A percentile compares a stretch with the other conserved stretches of the same genome.
Conservation (phyloP, 768 basidiomycete species). For the Lentinula lateritia region DNA sequence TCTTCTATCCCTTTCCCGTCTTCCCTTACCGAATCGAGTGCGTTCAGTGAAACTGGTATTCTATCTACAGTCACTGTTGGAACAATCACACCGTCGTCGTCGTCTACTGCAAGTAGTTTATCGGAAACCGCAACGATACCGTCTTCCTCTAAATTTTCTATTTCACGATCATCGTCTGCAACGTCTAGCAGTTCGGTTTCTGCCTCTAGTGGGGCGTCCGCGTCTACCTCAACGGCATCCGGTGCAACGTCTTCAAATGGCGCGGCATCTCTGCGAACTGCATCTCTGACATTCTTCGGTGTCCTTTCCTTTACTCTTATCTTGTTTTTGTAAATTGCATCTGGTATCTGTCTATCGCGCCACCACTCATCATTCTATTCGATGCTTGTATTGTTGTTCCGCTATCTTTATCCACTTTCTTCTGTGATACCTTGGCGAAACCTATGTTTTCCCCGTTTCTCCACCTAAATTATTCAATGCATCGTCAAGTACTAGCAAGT, state of each 20-base stretch:
- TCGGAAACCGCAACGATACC: background rate
- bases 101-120: background rate
- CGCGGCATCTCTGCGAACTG: background rate
- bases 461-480: background rate
- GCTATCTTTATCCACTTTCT: slow-evolving; percentile 1
- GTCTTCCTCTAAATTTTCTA: slow-evolving; percentile 36
- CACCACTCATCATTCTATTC: background rate
- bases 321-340: background rate
- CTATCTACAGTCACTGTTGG: slow-evolving; percentile 9
- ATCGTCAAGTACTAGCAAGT: background rate
- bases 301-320: background rate
- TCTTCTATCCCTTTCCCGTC: slow-evolving; percentile 4
- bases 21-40: background rate
- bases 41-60: background rate
- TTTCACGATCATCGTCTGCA: slow-evolving; percentile 95
- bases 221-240: background rate
- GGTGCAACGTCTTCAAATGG: background rate
- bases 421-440: background rate
- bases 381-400: background rate
- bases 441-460: background rate
- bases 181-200: slow-evolving; percentile 28
- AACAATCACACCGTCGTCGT: slow-evolving; percentile 3
- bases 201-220: background rate
- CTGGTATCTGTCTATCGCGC: background rate
- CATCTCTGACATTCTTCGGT: background rate